Percentiles rank a stretch among this genome's conserved stretches.
phyloP scores from a whole-genome alignment of 257 asterid genomes.

The Fraxinus pennsylvanica region DNA sequence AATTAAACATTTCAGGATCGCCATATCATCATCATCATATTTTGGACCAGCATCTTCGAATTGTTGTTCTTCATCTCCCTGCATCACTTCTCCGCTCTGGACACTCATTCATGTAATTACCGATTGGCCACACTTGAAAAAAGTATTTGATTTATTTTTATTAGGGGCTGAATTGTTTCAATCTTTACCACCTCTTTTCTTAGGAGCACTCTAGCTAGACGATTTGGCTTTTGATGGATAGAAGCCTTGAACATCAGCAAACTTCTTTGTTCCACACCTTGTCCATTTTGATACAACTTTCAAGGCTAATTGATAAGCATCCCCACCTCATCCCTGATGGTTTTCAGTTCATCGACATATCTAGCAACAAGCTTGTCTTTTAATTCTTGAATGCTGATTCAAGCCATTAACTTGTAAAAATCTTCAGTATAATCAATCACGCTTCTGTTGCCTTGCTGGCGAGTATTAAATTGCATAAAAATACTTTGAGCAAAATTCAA shows the following conservation, averaged over 20 bases:
- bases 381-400: background rate
- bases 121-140: background rate
- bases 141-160: background rate
- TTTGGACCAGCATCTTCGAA: background rate
- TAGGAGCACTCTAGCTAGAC: background rate
- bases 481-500: background rate
- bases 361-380: background rate
- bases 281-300: background rate
- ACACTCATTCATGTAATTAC: background rate
- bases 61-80: background rate
- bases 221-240: background rate
- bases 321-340: background rate
- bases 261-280: background rate
- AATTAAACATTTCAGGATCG: background rate
- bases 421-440: background rate
- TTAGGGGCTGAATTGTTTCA: background rate
- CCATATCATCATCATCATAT: background rate
- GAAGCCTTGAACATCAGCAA: background rate
- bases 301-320: background rate
- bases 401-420: background rate
- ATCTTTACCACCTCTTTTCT: background rate
- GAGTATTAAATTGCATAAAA: background rate
- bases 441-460: background rate
- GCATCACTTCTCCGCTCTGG: background rate
- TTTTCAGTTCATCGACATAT: background rate